Conservation (phyloP, 257 asterid genomes). For the Eustoma russellianum region DNA sequence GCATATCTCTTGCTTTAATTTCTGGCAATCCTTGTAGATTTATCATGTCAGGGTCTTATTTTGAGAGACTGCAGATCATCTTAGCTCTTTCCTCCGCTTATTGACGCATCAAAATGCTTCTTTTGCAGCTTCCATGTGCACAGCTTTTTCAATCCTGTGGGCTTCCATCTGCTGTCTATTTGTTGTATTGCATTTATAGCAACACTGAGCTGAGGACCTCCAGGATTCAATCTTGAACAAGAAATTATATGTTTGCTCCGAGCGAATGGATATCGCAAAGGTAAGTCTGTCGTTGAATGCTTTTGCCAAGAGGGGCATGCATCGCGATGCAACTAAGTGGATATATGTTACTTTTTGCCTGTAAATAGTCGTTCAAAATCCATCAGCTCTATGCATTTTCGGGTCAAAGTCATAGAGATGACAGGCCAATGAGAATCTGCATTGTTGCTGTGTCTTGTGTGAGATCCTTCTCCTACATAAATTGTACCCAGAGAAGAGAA, state of each 20-base stretch:
- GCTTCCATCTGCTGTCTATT: slow-evolving; percentile 28
- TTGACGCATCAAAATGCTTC: slow-evolving; percentile 10
- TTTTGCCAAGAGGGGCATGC: slow-evolving; percentile 36
- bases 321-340: slow-evolving; percentile 30
- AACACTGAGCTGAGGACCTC: slow-evolving; percentile 15
- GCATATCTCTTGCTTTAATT: too few relatives aligned
- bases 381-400: slow-evolving; percentile 39
- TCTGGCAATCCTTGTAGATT: too few relatives aligned
- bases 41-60: too few relatives aligned
- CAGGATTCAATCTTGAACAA: slow-evolving; percentile 8
- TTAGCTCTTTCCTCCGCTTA: too few relatives aligned
- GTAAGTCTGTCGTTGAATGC: slow-evolving; percentile 42
- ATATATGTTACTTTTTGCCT: slow-evolving; percentile 40
- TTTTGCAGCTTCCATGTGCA: slow-evolving; percentile 57
- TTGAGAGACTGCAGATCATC: too few relatives aligned
- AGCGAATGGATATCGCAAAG: slow-evolving; percentile 10
- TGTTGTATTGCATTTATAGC: slow-evolving; percentile 28
- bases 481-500: slow-evolving; percentile 22
- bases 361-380: slow-evolving; percentile 55
- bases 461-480: slow-evolving; percentile 36
- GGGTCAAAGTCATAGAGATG: slow-evolving; percentile 93
- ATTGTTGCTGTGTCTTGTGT: slow-evolving; percentile 42
- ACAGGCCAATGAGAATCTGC: slow-evolving; percentile 55
- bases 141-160: slow-evolving; percentile 29
- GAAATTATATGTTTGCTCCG: slow-evolving; percentile 8